Percentiles rank a stretch among this genome's conserved stretches.
These are phyloP conservation scores for Annulohypoxylon truncatum DNA, from an alignment of 2,329 filamentous ascomycete species.

Conservation along the genomic window DNA sequence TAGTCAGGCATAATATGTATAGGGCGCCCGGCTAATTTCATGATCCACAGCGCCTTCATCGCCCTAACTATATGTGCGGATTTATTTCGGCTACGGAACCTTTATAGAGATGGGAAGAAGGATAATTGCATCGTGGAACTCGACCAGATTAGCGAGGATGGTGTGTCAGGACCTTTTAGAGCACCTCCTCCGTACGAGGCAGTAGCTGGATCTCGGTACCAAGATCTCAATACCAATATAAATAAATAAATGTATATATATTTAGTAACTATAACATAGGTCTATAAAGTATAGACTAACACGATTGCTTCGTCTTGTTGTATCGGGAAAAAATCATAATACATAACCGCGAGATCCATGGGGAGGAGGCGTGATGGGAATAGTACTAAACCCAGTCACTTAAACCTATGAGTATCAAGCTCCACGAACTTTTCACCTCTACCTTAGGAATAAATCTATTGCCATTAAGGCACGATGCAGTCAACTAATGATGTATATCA, in stretches of 20 bases:
- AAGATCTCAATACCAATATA: too few relatives aligned
- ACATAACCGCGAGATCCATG: neutral
- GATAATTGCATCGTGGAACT: conserved; percentile 15
- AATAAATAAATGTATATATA: too few relatives aligned
- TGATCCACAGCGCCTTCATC: conserved; percentile 3
- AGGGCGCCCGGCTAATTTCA: neutral
- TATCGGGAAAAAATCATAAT: too few relatives aligned
- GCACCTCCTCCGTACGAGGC: conserved; percentile 28
- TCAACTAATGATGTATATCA: too few relatives aligned
- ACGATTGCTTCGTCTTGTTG: neutral
- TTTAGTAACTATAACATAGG: neutral
- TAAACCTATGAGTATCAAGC: too few relatives aligned
- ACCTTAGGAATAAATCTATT: too few relatives aligned
- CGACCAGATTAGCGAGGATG: neutral
- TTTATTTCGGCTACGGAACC: conserved; percentile 6
- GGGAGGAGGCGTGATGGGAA: too few relatives aligned
- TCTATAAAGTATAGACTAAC: neutral
- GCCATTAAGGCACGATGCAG: too few relatives aligned
- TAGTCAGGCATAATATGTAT: neutral
- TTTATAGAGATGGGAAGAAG: conserved; percentile 10
- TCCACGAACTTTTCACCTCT: too few relatives aligned
- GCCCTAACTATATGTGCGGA: conserved; percentile 15
- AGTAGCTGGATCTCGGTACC: neutral
- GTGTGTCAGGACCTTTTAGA: neutral
- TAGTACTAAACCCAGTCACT: too few relatives aligned